These are phyloP conservation scores for Psilocybe sp. DNA, from an alignment of 768 basidiomycete genomes.

Conservation along the genomic window DNA sequence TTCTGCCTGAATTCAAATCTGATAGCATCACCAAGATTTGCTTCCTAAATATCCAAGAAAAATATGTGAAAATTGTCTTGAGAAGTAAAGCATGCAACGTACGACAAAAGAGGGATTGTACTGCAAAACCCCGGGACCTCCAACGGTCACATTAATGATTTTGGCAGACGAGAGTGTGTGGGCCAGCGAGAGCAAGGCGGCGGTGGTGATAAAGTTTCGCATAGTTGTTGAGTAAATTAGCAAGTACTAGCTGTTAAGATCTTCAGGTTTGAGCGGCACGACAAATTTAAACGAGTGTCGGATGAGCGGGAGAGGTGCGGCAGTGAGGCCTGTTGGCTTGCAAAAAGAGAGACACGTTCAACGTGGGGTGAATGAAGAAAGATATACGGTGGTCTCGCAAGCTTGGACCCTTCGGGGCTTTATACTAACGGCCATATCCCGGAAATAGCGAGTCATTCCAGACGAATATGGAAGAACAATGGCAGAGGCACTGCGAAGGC, in stretches of 20 bases:
- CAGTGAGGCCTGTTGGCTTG: not conserved
- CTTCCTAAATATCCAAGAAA: constrained; percentile 32
- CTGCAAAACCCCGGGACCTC: constrained; percentile 38
- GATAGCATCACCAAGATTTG: constrained; percentile 42
- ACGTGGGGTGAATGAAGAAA: no score
- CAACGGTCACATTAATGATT: constrained; percentile 45
- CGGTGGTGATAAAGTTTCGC: not conserved
- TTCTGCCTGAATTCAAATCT: constrained; percentile 52
- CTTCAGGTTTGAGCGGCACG: not conserved
- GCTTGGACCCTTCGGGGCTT: not conserved
- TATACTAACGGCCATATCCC: no score
- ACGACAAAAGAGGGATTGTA: constrained; percentile 41
- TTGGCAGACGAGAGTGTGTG: constrained; percentile 33
- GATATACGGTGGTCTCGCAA: constrained; percentile 3
- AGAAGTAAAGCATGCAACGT: constrained; percentile 14
- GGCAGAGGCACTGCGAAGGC: not conserved
- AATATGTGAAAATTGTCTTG: constrained; percentile 1
- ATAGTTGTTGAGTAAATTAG: no score
- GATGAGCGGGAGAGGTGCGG: constrained; percentile 4
- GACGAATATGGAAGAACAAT: no score
- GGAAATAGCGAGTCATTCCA: no score
- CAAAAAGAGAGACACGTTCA: no score
- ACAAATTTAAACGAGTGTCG: constrained; percentile 1
- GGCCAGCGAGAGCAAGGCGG: constrained; percentile 15
- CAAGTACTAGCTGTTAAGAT: not conserved